Conservation (phyloP, 345 rosid species). For the Psidium guajava region DNA sequence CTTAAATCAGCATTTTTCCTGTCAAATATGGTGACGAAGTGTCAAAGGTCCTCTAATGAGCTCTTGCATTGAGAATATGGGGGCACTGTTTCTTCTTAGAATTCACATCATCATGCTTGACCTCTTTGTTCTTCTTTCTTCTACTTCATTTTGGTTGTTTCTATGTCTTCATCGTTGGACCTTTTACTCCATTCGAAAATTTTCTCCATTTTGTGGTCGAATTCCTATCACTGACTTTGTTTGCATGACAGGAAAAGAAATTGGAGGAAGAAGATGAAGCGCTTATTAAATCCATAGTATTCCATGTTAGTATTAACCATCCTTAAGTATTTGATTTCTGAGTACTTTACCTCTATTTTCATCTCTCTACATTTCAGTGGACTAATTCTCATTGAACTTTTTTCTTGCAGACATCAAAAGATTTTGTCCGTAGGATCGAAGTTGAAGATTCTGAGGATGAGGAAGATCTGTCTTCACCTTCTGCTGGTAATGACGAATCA, state of each 20-base stretch:
- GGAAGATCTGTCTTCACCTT: not conserved
- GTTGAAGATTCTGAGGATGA: slow-evolving; percentile 6
- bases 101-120: not conserved
- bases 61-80: not conserved
- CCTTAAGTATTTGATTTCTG: not conserved
- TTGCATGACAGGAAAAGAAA: slow-evolving; percentile 4
- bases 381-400: not conserved
- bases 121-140: not conserved
- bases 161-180: not conserved
- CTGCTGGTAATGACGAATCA: not conserved
- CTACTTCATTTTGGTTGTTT: not conserved
- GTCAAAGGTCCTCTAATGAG: not conserved
- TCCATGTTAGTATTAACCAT: not conserved
- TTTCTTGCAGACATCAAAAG: not conserved
- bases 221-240: not conserved
- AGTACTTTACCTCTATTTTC: not conserved
- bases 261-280: slow-evolving; percentile 15
- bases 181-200: not conserved
- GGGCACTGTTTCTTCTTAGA: not conserved
- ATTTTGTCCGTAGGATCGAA: slow-evolving; percentile 3
- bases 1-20: not conserved
- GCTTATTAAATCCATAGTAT: slow-evolving; percentile 2
- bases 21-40: not conserved
- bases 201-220: not conserved
- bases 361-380: not conserved